A percentile compares a stretch with the other conserved stretches of the same genome.
These are phyloP conservation scores for Globisporangium camurandrum DNA, from an alignment of 352 stramenopile genomes.

Conservation along the genomic window DNA sequence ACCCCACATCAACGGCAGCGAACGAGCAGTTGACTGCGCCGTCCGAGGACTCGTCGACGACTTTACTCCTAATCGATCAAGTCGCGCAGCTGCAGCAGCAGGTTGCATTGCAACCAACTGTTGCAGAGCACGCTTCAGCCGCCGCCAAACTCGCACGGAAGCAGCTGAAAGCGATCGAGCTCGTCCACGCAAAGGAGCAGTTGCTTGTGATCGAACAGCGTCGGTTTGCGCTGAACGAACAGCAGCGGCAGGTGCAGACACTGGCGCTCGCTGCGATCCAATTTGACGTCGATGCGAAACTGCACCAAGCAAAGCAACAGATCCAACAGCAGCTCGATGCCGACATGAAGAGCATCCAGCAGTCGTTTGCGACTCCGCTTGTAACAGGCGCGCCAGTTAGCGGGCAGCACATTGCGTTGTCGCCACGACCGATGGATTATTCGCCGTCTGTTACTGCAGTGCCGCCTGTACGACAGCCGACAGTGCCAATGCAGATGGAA, in stretches of 20 bases:
- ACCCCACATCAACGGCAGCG: no score
- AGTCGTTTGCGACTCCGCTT: conserved; percentile 15
- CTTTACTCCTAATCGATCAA: conserved; percentile 34
- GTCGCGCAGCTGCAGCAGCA: conserved; percentile 12
- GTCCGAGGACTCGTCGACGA: conserved; percentile 52
- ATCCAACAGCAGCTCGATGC: conserved; percentile 29
- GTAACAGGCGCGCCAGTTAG: neutral
- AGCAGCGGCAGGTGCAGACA: conserved; percentile 29
- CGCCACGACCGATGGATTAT: neutral
- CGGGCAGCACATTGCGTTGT: neutral
- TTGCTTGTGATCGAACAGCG: conserved; percentile 24
- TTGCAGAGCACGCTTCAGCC: no score
- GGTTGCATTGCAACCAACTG: no score
- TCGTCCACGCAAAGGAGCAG: conserved; percentile 28
- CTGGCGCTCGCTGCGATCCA: conserved; percentile 30
- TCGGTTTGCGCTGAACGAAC: conserved; percentile 27
- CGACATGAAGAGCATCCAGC: conserved; percentile 11
- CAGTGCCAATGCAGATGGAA: neutral
- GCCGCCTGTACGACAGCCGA: neutral
- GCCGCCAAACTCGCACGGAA: conserved; percentile 32
- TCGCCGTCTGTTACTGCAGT: no score
- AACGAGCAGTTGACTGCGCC: no score
- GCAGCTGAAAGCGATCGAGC: conserved; percentile 28
- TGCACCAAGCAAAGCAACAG: conserved; percentile 17
- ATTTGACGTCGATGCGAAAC: conserved; percentile 22